A percentile compares a stretch with the other conserved stretches of the same genome.
These are phyloP conservation scores for Cytospora chrysosperma DNA, from an alignment of 2,329 filamentous ascomycete genomes.

Conservation along the genomic window DNA sequence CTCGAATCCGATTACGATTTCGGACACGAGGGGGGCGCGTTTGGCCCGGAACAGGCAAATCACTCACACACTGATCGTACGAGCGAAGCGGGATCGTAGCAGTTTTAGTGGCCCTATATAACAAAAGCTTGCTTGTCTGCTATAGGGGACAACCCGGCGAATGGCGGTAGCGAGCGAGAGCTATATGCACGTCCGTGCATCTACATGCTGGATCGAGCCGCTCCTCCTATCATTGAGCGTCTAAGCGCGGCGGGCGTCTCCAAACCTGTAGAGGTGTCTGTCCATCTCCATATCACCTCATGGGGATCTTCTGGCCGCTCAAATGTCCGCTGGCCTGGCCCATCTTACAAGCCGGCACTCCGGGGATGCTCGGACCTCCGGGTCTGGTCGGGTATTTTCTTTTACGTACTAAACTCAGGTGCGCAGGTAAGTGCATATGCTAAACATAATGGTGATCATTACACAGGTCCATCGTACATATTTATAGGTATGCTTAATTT, in stretches of 20 bases:
- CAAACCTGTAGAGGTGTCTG: not conserved
- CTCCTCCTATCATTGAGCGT: not conserved
- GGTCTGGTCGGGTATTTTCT: too few species aligned
- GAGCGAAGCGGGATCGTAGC: slow-evolving; percentile 14
- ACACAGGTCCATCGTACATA: slow-evolving; percentile 10
- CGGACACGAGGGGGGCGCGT: slow-evolving; percentile 7
- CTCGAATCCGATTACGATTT: not conserved
- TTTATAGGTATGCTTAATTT: not conserved
- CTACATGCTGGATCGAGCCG: not conserved
- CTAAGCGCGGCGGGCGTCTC: not conserved
- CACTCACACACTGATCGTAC: slow-evolving; percentile 8
- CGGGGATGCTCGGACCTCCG: not conserved
- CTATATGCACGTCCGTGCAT: slow-evolving; percentile 9
- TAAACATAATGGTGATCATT: slow-evolving; percentile 8
- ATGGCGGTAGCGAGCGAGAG: slow-evolving; percentile 10
- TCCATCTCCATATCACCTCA: slow-evolving; percentile 16
- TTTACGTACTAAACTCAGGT: too few species aligned
- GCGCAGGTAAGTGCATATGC: not conserved
- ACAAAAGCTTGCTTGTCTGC: slow-evolving; percentile 8
- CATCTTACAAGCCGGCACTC: too few species aligned
- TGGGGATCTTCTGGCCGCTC: slow-evolving; percentile 16
- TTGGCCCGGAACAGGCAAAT: slow-evolving; percentile 10
- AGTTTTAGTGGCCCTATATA: slow-evolving; percentile 15
- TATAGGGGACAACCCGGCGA: slow-evolving; percentile 6
- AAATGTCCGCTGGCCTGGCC: slow-evolving; percentile 7